Conservation (phyloP, 768 basidiomycete genomes). For the Termitomyces sp. region DNA sequence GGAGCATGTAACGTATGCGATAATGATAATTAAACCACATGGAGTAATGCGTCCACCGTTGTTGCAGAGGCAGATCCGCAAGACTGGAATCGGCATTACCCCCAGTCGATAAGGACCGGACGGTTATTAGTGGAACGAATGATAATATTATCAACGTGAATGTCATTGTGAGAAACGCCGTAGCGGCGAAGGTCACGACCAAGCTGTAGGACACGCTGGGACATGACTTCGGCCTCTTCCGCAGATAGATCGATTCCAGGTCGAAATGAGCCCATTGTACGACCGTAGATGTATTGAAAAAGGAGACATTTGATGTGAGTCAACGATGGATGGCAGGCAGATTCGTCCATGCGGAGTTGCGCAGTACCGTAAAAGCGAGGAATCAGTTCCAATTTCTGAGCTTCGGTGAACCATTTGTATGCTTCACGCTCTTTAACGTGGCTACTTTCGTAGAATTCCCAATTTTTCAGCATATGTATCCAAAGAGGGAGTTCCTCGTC, state of each 20-base stretch:
- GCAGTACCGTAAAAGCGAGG: background rate
- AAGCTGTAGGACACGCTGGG: no score
- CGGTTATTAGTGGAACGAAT: no score
- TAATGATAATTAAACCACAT: background rate
- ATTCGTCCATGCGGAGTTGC: background rate
- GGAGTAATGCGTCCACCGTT: background rate
- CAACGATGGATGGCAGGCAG: background rate
- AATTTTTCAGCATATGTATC: no score
- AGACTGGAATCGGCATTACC: background rate
- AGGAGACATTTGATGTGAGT: background rate
- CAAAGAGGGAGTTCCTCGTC: no score
- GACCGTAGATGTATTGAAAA: no score
- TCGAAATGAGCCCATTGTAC: background rate
- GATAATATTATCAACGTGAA: background rate
- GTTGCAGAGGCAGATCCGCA: background rate
- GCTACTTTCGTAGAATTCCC: no score
- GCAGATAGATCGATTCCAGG: no score
- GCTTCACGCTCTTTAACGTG: background rate
- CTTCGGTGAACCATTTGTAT: background rate
- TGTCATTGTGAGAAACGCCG: background rate
- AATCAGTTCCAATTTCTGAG: no score
- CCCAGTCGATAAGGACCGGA: no score
- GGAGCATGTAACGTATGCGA: background rate
- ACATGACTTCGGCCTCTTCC: no score
- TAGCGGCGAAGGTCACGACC: no score